Evolutionary conservation across 2,329 filamentous ascomycete species (phyloP), one percentile per base, ranked within the genome.

Genomic region (Tolypocladium inflatum): DNA sequence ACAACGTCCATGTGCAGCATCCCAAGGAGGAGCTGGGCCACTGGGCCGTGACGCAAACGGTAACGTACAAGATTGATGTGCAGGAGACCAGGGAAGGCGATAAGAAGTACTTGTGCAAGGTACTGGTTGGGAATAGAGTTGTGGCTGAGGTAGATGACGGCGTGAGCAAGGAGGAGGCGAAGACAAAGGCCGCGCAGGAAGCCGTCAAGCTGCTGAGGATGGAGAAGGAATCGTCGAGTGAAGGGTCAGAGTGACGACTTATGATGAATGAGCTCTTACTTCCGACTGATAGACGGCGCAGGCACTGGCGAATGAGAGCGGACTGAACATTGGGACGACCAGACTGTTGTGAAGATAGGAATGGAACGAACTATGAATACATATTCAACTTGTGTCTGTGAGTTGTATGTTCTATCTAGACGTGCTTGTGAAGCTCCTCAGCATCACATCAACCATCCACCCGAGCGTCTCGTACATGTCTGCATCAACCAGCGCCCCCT

Each of bases 11-110:
- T n/a, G 67, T 80, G 8, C 66, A 76, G 61, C 83, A 87, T 60
- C 84, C 84, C 1, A 92, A 90, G 70, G 86, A 90, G 68, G 78
- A 84, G 59, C 71, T 95, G 10, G 86, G 87, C 0, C 73, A 78
- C 51, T 63, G 88, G 38, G 84, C 84, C 0, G 78, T 74, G 4
- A 70, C 57, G 1, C 71, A 79, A 57, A 78, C 68, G 35, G 80
- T 90, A 0, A 68, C 73, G 39, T 91, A 91, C 68, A 67, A 70
- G 8, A 63, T 76, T 23, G 70, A 73, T 19, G 61, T 65, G 3
- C 54, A 60, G 4, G 62, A 64, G 15, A 57, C 53, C 0, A 57
- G 61, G 0, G 63, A 62, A 2, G 64, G 61, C 1, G 67, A 67
- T 7, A 68, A 58, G 30, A 62, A 64, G 58, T 77, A 73, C 54